Evolutionary conservation across 2,329 filamentous ascomycete genomes (phyloP).

Genomic region (Saccharata proteae): DNA sequence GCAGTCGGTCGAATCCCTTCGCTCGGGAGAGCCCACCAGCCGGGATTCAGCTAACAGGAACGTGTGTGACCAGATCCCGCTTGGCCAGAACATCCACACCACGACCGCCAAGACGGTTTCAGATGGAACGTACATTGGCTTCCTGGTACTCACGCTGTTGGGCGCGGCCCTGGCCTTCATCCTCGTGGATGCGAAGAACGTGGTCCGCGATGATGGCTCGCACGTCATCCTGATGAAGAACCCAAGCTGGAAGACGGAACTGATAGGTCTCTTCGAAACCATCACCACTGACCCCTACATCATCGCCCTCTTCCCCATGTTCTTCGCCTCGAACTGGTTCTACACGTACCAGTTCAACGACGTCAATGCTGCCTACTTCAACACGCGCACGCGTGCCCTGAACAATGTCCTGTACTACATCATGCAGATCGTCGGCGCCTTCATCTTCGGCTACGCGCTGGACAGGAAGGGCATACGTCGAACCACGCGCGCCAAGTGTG

Average conservation of each 20-base stretch:
- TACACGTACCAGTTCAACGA: conserved; percentile 69
- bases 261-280: conserved; percentile 64
- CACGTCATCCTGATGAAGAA: conserved; percentile 81
- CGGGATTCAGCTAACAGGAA: no score
- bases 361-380: conserved; percentile 60
- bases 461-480: conserved; percentile 49
- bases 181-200: conserved; percentile 58
- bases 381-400: conserved; percentile 60
- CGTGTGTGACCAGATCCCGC: conserved; percentile 45
- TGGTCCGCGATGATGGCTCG: conserved; percentile 66
- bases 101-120: conserved; percentile 40
- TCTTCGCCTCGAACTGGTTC: conserved; percentile 69
- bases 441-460: conserved; percentile 59
- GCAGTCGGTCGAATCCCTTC: no score
- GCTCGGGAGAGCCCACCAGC: no score
- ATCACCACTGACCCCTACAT: conserved; percentile 61
- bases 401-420: conserved; percentile 72
- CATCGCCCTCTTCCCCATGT: conserved; percentile 67
- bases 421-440: conserved; percentile 65
- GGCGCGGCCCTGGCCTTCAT: conserved; percentile 59
- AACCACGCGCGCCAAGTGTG: conserved; percentile 53
- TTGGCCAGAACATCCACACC: conserved; percentile 58
- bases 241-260: conserved; percentile 71
- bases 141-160: conserved; percentile 68
- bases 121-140: conserved; percentile 78